phyloP scores from a whole-genome alignment of 495 filamentous ascomycete species.

The Tuber umbilicatum region DNA sequence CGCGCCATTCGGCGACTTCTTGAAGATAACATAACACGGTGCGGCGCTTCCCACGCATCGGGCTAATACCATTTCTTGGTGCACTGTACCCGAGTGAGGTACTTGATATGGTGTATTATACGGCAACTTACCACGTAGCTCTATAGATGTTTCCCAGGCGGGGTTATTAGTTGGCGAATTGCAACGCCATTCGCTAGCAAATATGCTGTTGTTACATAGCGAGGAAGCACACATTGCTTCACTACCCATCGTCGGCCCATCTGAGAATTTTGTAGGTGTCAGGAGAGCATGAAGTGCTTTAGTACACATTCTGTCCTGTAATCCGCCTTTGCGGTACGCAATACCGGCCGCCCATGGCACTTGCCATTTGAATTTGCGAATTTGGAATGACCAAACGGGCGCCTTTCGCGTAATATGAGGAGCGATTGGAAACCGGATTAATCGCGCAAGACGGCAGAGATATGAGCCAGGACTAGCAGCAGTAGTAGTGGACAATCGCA shows the following conservation, averaged over 20 bases:
- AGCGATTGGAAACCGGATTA: background rate
- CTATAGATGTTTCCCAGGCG: background rate
- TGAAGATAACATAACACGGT: background rate
- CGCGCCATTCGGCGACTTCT: background rate
- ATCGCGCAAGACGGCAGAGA: background rate
- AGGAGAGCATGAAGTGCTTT: background rate
- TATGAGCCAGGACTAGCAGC: background rate
- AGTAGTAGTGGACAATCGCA: background rate
- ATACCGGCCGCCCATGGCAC: background rate
- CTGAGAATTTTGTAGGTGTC: background rate
- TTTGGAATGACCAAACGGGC: background rate
- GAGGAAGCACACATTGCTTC: background rate
- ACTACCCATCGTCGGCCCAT: background rate
- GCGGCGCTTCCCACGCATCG: background rate
- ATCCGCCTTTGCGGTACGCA: background rate
- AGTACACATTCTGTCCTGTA: background rate
- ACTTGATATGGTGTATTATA: no score
- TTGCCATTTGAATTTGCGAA: background rate
- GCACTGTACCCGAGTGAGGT: no score
- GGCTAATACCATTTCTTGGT: background rate
- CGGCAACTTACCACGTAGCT: background rate
- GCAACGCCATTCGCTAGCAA: background rate
- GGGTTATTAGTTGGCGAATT: background rate
- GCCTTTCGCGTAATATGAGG: background rate
- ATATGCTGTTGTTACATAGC: background rate